These are phyloP conservation scores for Phytophthora multivora DNA, from an alignment of 352 stramenopile genomes.

Conservation along the genomic window DNA sequence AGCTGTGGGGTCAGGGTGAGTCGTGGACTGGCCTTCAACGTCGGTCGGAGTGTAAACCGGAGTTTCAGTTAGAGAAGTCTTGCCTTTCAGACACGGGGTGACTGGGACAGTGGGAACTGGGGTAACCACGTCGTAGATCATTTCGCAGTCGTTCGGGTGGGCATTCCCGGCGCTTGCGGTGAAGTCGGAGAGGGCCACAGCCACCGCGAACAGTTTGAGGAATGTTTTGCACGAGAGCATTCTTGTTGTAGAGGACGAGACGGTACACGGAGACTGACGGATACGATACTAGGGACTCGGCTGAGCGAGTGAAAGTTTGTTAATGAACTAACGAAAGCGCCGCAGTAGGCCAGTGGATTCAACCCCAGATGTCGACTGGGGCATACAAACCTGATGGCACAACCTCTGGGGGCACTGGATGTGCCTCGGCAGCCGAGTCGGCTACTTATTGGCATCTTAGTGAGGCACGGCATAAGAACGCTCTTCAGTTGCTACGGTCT, in stretches of 20 bases:
- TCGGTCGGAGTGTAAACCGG: neutral
- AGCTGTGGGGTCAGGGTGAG: neutral
- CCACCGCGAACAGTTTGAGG: slow-evolving; percentile 23
- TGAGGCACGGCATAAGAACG: slow-evolving; percentile 6
- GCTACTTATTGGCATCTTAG: slow-evolving; percentile 6
- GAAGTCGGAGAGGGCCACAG: slow-evolving; percentile 24
- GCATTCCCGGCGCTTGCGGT: slow-evolving; percentile 3
- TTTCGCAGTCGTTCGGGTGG: slow-evolving; percentile 16
- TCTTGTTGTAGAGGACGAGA: slow-evolving; percentile 16
- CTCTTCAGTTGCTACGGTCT: neutral
- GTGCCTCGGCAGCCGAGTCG: no score
- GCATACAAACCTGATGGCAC: slow-evolving; percentile 3
- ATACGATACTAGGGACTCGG: slow-evolving; percentile 20
- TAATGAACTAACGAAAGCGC: slow-evolving; percentile 9
- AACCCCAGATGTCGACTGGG: neutral
- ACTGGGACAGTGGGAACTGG: slow-evolving; percentile 7
- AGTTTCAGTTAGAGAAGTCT: neutral
- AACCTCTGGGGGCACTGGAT: neutral
- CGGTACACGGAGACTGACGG: slow-evolving; percentile 9
- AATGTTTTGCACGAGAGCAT: slow-evolving; percentile 37
- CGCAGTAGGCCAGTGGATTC: neutral
- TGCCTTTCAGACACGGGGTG: neutral
- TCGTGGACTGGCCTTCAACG: slow-evolving; percentile 3
- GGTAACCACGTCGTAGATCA: slow-evolving; percentile 18
- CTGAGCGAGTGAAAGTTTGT: slow-evolving; percentile 29